Evolutionary conservation across 129 eudicot genomes (phyloP), one percentile per base, ranked within the genome.

Genomic region (Arctium minus): DNA sequence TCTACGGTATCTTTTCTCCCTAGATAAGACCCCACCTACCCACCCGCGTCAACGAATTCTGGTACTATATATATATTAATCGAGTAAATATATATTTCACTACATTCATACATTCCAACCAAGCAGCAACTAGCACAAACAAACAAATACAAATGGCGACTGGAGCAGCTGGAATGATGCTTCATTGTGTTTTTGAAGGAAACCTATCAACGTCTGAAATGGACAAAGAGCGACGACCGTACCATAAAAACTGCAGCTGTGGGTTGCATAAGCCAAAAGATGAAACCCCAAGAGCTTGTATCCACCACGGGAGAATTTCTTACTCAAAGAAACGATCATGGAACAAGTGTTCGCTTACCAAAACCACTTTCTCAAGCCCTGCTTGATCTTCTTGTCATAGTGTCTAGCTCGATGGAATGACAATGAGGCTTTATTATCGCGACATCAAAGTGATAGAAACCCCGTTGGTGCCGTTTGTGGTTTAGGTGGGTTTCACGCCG

Each of bases 201-300:
- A 81, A 73, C 77, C 62, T 89, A 33, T 89, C 86, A 17, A 71
- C 72, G 35, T 18, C 71, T 3, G 79, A 85, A 62, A 39, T 36
- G 73, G 79, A 77, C 8, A 85, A 85, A 62, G 87, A 89, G 33
- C 83, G 81, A 0, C 81, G 91, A 72, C 88, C 93, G 2, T 86
- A 86, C 82, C 92, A 89, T 35, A 73, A 70, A 38, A 74, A 89
- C 79, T 89, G 90, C 77, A 77, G 70, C 7, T 89, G 90, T 46
- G 85, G 78, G 13, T 75, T 89, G 76, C 93, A 87, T 82, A 78
- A 76, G 29, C 8, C 68, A 5, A 73, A 80, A 46, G 79, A 83
- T 9, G 64, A 42, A 40, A 60, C 36, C 56, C 62, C 76, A 3
- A 44, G 40, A 8, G 74, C 80, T 18, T 79, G 88, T 81, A 11